Conservation (phyloP, 345 rosid species). For the Nephelium lappaceum region DNA sequence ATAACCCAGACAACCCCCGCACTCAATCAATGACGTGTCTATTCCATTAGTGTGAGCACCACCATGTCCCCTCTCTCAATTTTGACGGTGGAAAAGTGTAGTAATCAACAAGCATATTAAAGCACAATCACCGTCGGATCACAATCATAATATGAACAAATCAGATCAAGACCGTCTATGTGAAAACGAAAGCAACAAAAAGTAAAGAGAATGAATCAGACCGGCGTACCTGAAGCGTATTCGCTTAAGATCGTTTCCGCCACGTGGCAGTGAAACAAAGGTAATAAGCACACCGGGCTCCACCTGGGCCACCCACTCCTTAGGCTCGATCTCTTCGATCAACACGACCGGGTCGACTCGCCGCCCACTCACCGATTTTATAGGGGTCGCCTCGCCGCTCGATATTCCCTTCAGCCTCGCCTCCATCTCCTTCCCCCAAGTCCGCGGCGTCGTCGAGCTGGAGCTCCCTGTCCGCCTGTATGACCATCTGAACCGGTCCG, state of each 20-base stretch:
- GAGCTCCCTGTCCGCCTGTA: slow-evolving; percentile 84
- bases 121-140: slow-evolving; percentile 37
- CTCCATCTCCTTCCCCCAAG: slow-evolving; percentile 87
- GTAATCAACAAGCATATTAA: not conserved
- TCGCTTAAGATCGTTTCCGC: slow-evolving; percentile 93
- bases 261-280: slow-evolving; percentile 87
- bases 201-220: not conserved
- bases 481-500: slow-evolving; percentile 69
- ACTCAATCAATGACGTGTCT: slow-evolving; percentile 19
- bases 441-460: slow-evolving; percentile 58
- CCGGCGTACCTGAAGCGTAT: slow-evolving; percentile 86
- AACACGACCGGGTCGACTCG: slow-evolving; percentile 67
- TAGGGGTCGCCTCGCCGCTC: slow-evolving; percentile 81
- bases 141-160: slow-evolving; percentile 10
- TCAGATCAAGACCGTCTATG: slow-evolving; percentile 28
- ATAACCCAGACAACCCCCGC: slow-evolving; percentile 14
- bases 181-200: not conserved
- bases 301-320: slow-evolving; percentile 98
- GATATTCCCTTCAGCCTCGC: slow-evolving; percentile 77
- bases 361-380: slow-evolving; percentile 58
- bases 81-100: slow-evolving; percentile 10
- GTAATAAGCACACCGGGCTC: slow-evolving; percentile 97
- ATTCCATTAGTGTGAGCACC: not conserved
- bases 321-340: slow-evolving; percentile 81
- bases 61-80: not conserved